Percentiles rank a stretch among this genome's conserved stretches.
Evolutionary conservation across 306 rosid genomes (phyloP).

Genomic region (Inga oerstediana): DNA sequence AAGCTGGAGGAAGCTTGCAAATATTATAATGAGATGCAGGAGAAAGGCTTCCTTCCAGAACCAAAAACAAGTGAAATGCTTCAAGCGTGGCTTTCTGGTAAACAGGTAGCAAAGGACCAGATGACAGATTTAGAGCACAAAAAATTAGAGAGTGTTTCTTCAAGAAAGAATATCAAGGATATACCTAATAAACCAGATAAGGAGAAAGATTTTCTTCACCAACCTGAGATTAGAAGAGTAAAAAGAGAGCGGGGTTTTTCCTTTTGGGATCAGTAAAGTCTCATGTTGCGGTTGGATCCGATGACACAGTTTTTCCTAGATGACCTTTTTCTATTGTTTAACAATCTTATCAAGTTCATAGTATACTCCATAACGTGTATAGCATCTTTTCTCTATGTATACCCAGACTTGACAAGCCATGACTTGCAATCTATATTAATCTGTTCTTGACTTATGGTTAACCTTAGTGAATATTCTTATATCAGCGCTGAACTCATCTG

Average conservation of each 20-base stretch:
- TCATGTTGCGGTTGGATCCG: constrained; percentile 11
- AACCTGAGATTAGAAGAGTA: constrained; percentile 73
- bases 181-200: constrained; percentile 44
- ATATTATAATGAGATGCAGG: constrained; percentile 84
- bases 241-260: constrained; percentile 76
- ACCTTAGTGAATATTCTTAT: background rate
- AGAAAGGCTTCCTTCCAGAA: constrained; percentile 73
- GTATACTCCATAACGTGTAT: constrained; percentile 28
- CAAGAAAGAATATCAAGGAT: constrained; percentile 37
- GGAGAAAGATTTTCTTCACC: constrained; percentile 52
- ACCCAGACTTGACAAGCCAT: background rate
- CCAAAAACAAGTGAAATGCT: constrained; percentile 81
- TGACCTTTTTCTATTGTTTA: background rate
- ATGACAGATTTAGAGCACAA: constrained; percentile 34
- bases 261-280: constrained; percentile 65
- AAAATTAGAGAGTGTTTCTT: constrained; percentile 36
- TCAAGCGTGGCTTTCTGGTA: constrained; percentile 83
- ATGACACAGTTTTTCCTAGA: background rate
- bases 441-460: background rate
- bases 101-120: constrained; percentile 37
- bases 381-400: constrained; percentile 9
- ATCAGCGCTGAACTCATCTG: background rate
- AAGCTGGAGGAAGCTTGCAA: constrained; percentile 74
- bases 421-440: background rate
- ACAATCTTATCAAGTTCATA: constrained; percentile 11